Base-by-base conservation (phyloP, 805 yeast genomes). In the Nakazawaea molendinolei region DNA sequence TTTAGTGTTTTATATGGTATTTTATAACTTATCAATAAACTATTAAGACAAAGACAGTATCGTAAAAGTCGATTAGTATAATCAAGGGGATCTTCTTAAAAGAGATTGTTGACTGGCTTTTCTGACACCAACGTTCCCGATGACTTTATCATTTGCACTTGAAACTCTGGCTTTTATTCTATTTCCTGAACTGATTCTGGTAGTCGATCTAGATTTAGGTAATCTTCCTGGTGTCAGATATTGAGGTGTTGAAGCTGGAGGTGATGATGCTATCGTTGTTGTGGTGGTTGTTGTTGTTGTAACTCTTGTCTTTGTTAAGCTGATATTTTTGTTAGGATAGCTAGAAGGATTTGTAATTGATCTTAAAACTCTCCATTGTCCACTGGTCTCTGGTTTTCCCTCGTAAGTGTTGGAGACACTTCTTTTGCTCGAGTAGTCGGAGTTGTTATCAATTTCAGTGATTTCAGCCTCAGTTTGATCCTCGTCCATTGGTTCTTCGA, bases 251-350 rank as follows among this genome's bases (percentile, higher is more conserved):
- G 44, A 55, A 7, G 55, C 51, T 9, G 57, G 55, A 3, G 58
- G 48, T 1, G 60, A 49, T 19, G 60, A 43, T 12, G 53, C 33
- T 13, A 40, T 41, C 5, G 41, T 38, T 3, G 44, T 51, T 1
- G 56, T 58, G 3, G 75, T 69, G 4, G 69, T 68, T 1, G 73
- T 69, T 5, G 72, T 59, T 7, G 76, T 69, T 5, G 72, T 70
- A 3, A 74, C 67, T 3, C 67, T 67, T 3, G 73, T 69, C 10
- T 63, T 69, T 12, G 67, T 66, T 42, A 63, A 45, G 43, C 45
- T 69, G 50, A 49, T 58, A 23, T 58, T 65, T 45, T 61, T 59
- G 31, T 53, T 55, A 20, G 36, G 17, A 7, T 38, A 22, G 15
- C 22, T 27, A 13, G n/a, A n/a, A n/a, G 46, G 45, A 22, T 40